Conservation (phyloP, 2,329 filamentous ascomycete genomes). For the Aureobasidium namibiae region DNA sequence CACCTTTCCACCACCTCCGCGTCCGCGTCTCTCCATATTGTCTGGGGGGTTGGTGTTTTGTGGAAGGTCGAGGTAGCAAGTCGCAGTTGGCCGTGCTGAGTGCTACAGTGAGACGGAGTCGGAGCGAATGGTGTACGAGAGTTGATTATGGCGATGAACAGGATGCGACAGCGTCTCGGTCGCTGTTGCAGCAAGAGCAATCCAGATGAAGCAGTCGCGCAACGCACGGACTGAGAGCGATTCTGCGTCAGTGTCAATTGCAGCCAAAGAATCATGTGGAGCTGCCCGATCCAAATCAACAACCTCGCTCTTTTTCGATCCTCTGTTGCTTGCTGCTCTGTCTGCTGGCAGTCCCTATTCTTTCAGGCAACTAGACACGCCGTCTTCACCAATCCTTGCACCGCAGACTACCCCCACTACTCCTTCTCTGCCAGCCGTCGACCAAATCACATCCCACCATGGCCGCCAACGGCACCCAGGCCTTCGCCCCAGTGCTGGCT, state of each 20-base stretch:
- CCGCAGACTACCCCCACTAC: background rate
- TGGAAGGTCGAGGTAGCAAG: background rate
- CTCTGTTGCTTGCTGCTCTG: background rate
- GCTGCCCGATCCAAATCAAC: background rate
- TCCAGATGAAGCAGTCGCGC: background rate
- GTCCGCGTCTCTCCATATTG: constrained; percentile 47
- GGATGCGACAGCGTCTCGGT: background rate
- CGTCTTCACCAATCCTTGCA: background rate
- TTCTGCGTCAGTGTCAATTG: constrained; percentile 9
- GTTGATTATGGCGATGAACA: background rate
- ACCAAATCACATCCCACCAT: constrained; percentile 19
- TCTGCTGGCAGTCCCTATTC: background rate
- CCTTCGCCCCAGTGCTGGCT: constrained; percentile 76
- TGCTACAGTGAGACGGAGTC: background rate
- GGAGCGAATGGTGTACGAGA: background rate
- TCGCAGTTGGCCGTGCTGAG: background rate
- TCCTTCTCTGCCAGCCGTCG: background rate
- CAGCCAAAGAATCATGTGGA: background rate
- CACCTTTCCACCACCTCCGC: constrained; percentile 51
- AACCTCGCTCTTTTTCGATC: background rate
- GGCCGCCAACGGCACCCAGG: constrained; percentile 49
- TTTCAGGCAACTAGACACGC: background rate
- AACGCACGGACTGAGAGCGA: background rate
- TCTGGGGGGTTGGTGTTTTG: background rate
- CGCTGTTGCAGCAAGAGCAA: background rate